Evolutionary conservation across 2,329 filamentous ascomycete genomes (phyloP), one percentile per base, ranked within the genome.

Genomic region (Fusarium solani-melongenae): DNA sequence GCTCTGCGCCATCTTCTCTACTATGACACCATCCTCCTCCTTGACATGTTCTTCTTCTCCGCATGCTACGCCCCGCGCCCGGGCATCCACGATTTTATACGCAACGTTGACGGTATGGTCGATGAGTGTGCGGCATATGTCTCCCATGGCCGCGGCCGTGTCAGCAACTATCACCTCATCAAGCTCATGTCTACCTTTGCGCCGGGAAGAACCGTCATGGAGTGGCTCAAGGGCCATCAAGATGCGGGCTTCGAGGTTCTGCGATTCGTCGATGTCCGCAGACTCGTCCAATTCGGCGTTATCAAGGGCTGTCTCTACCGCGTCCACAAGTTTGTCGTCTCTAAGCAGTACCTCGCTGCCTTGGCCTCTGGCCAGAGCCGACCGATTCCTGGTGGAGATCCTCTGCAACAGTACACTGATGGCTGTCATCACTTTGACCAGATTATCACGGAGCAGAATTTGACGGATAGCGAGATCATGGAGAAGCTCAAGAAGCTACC

Each of bases 221-320:
- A 96, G 80, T 98, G 95, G 94, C 91, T 96, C 74, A 88, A 93
- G 67, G 87, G 92, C 34, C 93, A 97, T 81, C 88, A 91, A 74
- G 89, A 92, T 44, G 84, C 86, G 53, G 90, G 89, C 1, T 87
- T 92, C 70, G 87, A 91, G 67, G 87, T 93, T 41, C 87, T 98
- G 10, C 86, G 88, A 14, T 92, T 92, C 78, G 91, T 99, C 66
- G 96, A 99, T 81, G 91, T 98, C 64, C 91, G 96, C 14, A 92
- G 96, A 31, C 92, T 99, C 72, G 94, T 98, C 72, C 97, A 97
- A 67, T 99, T 98, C 79, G 96, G 96, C 66, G 89, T 98, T 67
- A 97, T 98, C 81, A 98, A 98, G 83, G 95, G 96, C 17, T 93
- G 97, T 75, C 84, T 99, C 27, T 98, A 98, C 82, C 91, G 96